Percentiles rank a stretch among this genome's conserved stretches.
These are phyloP conservation scores for Peziza echinospora DNA, from an alignment of 495 filamentous ascomycete genomes.

Conservation along the genomic window DNA sequence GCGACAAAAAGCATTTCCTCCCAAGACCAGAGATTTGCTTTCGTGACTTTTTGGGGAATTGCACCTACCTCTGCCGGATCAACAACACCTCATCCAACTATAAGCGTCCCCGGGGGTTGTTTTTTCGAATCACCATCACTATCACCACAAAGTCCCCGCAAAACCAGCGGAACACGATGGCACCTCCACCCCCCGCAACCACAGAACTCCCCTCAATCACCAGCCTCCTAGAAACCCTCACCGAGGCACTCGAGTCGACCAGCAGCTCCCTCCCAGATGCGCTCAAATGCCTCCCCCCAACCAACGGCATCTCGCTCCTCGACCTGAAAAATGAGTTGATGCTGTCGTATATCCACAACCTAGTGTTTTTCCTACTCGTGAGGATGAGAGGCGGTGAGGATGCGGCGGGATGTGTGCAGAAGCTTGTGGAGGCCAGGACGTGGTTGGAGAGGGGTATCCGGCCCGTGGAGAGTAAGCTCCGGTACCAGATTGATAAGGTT, in stretches of 20 bases:
- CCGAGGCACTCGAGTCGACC: not conserved
- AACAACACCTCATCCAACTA: too few relatives aligned
- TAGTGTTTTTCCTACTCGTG: constrained; percentile 68
- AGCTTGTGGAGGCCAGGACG: constrained; percentile 62
- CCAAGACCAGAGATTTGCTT: too few relatives aligned
- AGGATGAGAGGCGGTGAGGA: constrained; percentile 44
- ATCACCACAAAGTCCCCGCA: too few relatives aligned
- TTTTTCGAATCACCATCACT: too few relatives aligned
- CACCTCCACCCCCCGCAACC: too few relatives aligned
- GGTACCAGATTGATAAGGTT: constrained; percentile 78
- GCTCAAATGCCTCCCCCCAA: constrained; percentile 27
- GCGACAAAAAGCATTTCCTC: too few relatives aligned
- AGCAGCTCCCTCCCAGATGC: not conserved
- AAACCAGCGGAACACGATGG: too few relatives aligned
- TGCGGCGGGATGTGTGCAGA: constrained; percentile 36
- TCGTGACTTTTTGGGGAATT: too few relatives aligned
- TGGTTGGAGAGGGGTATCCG: constrained; percentile 80
- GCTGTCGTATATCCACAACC: constrained; percentile 84
- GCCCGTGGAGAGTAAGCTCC: constrained; percentile 65
- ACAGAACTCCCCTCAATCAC: too few relatives aligned
- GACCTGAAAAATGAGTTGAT: constrained; percentile 89
- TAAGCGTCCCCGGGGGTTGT: too few relatives aligned
- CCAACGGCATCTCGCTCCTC: constrained; percentile 80
- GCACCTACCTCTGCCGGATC: too few relatives aligned
- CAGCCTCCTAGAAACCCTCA: not conserved